These are phyloP conservation scores for Fraxinus platypoda DNA, from an alignment of 305 asterid species.

Conservation along the genomic window DNA sequence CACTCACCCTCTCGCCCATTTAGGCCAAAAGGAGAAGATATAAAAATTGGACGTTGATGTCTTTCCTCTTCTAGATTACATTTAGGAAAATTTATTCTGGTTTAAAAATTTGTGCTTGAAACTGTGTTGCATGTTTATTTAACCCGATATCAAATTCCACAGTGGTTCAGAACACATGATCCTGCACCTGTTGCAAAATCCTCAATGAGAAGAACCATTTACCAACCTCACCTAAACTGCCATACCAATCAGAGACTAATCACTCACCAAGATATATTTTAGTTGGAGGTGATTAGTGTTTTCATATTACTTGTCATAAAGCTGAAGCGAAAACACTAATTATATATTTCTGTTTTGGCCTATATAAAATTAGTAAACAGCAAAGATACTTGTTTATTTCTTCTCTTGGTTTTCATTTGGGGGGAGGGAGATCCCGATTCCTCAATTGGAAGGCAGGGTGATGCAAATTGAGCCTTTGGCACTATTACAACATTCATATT, in stretches of 20 bases:
- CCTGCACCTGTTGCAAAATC: background rate
- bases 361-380: background rate
- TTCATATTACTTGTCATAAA: background rate
- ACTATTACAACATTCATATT: background rate
- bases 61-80: background rate
- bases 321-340: background rate
- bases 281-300: background rate
- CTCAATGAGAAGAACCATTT: background rate
- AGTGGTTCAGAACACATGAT: background rate
- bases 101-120: background rate
- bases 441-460: background rate
- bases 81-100: background rate
- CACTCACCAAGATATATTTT: background rate
- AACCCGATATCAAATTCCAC: background rate
- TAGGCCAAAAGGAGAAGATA: background rate
- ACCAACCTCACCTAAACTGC: background rate
- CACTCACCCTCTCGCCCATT: background rate
- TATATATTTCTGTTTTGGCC: background rate
- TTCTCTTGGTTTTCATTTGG: background rate
- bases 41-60: background rate
- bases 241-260: background rate
- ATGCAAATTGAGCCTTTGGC: constrained; percentile 12
- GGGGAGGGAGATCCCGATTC: background rate
- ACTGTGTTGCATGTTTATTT: background rate
- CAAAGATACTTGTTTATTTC: background rate